Evolutionary conservation across 2,329 filamentous ascomycete species (phyloP).

Genomic region (Cordyceps tenuipes): DNA sequence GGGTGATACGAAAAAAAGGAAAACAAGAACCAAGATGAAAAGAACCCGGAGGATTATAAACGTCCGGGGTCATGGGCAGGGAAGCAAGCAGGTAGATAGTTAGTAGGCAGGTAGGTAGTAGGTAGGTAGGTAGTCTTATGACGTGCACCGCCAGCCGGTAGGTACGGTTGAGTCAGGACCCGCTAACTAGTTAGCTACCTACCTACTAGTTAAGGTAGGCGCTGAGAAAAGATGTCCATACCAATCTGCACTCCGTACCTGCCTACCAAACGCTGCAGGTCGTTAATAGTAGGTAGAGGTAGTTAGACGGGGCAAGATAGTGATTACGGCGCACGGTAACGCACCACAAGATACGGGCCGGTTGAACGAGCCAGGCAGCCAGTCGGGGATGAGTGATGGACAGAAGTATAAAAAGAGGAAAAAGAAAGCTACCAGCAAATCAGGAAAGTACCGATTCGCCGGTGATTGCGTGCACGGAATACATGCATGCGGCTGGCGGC

Average conservation of each 20-base stretch:
- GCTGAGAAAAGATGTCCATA: not conserved
- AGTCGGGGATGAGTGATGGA: not conserved
- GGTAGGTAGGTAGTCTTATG: not conserved
- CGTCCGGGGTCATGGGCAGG: not conserved
- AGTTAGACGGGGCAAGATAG: not conserved
- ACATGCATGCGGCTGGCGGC: conserved; percentile 9
- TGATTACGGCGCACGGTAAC: not conserved
- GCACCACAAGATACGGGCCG: not conserved
- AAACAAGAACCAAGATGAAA: not conserved
- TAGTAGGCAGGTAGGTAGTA: not conserved
- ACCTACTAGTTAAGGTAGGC: no score
- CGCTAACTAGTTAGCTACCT: no score
- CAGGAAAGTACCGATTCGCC: conserved; percentile 1
- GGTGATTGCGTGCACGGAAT: conserved; percentile 1
- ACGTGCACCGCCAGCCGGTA: conserved; percentile 9
- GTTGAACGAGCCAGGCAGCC: not conserved
- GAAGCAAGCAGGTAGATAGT: not conserved
- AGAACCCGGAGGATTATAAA: not conserved
- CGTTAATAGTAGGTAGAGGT: no score
- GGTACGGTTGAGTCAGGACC: not conserved
- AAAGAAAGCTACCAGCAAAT: not conserved
- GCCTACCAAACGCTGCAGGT: no score
- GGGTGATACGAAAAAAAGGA: not conserved
- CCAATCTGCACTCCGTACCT: no score
- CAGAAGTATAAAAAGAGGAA: not conserved